Base-by-base conservation (phyloP, 2,329 filamentous ascomycete species). In the Microcyclospora pomicola region DNA sequence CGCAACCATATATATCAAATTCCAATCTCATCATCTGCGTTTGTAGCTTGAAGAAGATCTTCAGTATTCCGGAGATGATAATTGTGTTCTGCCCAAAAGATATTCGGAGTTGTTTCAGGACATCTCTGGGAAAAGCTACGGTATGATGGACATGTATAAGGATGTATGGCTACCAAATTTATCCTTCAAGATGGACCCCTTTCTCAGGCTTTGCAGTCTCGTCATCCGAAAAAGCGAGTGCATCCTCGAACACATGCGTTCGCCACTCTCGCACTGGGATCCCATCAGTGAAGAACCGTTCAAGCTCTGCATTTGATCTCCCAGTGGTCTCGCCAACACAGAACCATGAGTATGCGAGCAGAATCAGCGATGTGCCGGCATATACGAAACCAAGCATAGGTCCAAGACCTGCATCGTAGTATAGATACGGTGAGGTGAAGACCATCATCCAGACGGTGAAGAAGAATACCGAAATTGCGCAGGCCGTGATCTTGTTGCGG, bases 401-500 rank as follows among this genome's bases (percentile, higher is more conserved):
- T 0, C 62, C 61, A 0, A 47, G 37, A 9, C 45, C 39, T 12
- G 42, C 45, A 28, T 40, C 37, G 50, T 64, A 65, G 50, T 65
- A 65, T 6, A 65, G 46, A 34, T 65, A 65, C 0, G 62, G 61
- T 2, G 54, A 46, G 1, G 57, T 62, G 38, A 64, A 65, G 27
- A 59, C 58, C 10, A 54, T 60, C 15, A 52, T 49, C 63, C 62
- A 65, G 29, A 63, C 57, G 0, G 59, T 63, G 38, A 64, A 49
- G 55, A 55, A 69, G 52, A 68, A 68, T 5, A 52, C 59, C 2
- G 54, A 63, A 0, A 69, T 61, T 0, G 65, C 56, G 4, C 59
- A 55, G 7, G 61, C 54, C n/a, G 56, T 61, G 44, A 66, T 67
- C 48, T 67, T 66, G 48, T 66, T 66, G 35, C 63, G 54, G 49